A percentile compares a stretch with the other conserved stretches of the same genome.
Conservation (phyloP, 805 yeast genomes). For the Candida vartiovaarae region DNA sequence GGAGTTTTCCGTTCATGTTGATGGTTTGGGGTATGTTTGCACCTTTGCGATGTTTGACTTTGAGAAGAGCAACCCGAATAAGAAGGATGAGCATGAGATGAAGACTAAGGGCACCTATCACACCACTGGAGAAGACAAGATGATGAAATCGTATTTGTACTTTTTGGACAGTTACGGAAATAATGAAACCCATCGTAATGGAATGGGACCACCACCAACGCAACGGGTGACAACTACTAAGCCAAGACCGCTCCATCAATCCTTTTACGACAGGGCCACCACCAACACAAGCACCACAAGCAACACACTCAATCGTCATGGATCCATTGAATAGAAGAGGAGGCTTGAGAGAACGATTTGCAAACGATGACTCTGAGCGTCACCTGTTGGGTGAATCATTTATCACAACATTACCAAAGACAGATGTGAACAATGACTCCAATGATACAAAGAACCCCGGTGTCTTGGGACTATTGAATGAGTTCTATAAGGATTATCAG, state of each 20-base stretch:
- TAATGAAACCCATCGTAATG: conserved; percentile 27
- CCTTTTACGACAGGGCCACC: neutral
- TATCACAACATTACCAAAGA: conserved; percentile 31
- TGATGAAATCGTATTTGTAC: conserved; percentile 85
- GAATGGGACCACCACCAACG: conserved; percentile 3
- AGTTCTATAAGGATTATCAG: conserved; percentile 52
- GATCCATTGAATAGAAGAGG: conserved; percentile 5
- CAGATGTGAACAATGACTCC: conserved; percentile 26
- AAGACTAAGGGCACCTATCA: conserved; percentile 30
- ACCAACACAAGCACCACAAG: neutral
- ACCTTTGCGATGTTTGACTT: conserved; percentile 89
- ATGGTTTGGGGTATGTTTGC: conserved; percentile 92
- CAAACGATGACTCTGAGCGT: conserved; percentile 5
- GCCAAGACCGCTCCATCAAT: conserved; percentile 4
- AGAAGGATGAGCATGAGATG: conserved; percentile 23
- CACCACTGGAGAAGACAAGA: conserved; percentile 60
- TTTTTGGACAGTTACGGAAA: conserved; percentile 79
- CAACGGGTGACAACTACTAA: neutral
- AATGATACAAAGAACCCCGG: conserved; percentile 38
- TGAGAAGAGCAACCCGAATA: conserved; percentile 45
- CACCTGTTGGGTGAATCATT: conserved; percentile 36
- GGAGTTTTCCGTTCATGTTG: conserved; percentile 84
- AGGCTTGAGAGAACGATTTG: conserved; percentile 3
- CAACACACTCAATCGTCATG: neutral
- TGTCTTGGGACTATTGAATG: conserved; percentile 74